Conservation (phyloP, 345 rosid genomes). For the Cardamine resedifolia region DNA sequence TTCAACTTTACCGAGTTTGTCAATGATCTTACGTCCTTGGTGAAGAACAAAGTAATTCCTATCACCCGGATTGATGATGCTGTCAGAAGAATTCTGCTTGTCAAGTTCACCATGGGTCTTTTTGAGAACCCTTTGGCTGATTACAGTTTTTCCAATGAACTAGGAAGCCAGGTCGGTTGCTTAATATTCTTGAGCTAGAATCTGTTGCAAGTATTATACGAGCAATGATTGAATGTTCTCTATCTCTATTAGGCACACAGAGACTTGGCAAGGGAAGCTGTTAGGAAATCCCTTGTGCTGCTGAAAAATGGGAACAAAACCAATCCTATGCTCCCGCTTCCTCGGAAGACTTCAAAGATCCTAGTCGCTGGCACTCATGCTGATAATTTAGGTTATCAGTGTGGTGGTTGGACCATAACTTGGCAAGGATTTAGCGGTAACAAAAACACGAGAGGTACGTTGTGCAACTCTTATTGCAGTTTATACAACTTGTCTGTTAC, state of each 20-base stretch:
- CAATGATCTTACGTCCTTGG: slow-evolving; percentile 61
- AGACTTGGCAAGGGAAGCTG: slow-evolving; percentile 95
- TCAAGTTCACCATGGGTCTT: slow-evolving; percentile 86
- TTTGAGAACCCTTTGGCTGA: slow-evolving; percentile 94
- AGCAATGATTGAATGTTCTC: slow-evolving; percentile 22
- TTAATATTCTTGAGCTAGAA: neutral
- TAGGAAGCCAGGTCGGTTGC: slow-evolving; percentile 76
- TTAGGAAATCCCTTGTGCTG: slow-evolving; percentile 90
- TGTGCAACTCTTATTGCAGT: neutral
- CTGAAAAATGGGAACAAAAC: slow-evolving; percentile 76
- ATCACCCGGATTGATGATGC: slow-evolving; percentile 93
- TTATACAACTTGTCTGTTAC: neutral
- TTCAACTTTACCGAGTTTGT: slow-evolving; percentile 69
- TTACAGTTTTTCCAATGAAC: slow-evolving; percentile 62
- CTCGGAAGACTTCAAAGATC: slow-evolving; percentile 70
- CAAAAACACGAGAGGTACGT: slow-evolving; percentile 64
- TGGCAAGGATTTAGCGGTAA: slow-evolving; percentile 91
- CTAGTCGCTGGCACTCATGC: slow-evolving; percentile 91
- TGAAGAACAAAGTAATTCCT: slow-evolving; percentile 57
- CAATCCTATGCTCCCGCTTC: slow-evolving; percentile 75
- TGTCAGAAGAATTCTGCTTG: slow-evolving; percentile 70
- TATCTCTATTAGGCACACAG: slow-evolving; percentile 62
- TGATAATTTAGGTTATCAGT: slow-evolving; percentile 91
- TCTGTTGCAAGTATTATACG: neutral
- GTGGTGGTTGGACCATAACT: slow-evolving; percentile 95